Percentiles rank a stretch among this genome's conserved stretches.
phyloP scores from a whole-genome alignment of 2,329 filamentous ascomycete genomes.

The Exophiala lecanii-corni region DNA sequence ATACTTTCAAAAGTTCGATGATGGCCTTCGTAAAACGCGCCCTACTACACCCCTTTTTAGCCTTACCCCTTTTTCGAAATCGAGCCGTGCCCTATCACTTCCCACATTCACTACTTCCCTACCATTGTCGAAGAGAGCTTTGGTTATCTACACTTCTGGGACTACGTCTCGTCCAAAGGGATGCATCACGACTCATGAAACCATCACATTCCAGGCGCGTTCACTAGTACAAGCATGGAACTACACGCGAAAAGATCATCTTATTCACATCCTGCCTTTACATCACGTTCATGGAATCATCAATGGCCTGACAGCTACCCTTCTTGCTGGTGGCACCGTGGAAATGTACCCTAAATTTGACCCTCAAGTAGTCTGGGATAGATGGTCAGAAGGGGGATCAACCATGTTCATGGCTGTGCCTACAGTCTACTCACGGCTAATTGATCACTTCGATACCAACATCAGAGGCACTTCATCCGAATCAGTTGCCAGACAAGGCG shows the following conservation, averaged over 20 bases:
- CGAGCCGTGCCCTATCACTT: conserved; percentile 20
- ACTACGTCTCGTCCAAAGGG: conserved; percentile 28
- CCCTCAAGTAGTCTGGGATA: conserved; percentile 42
- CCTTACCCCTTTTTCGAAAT: conserved; percentile 28
- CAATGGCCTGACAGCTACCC: conserved; percentile 46
- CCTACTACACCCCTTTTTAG: conserved; percentile 31
- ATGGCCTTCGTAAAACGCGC: conserved; percentile 31
- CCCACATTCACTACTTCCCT: conserved; percentile 39
- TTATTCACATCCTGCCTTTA: conserved; percentile 48
- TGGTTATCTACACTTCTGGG: conserved; percentile 29
- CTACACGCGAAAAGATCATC: conserved; percentile 39
- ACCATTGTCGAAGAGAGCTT: conserved; percentile 33
- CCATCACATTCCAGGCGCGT: conserved; percentile 33
- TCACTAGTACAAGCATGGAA: conserved; percentile 36
- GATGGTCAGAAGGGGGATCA: conserved; percentile 38
- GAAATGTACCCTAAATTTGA: conserved; percentile 47
- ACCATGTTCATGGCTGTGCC: conserved; percentile 50
- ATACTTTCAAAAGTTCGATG: conserved; percentile 33
- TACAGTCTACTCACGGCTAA: conserved; percentile 48
- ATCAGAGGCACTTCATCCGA: conserved; percentile 35
- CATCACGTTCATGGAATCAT: conserved; percentile 50
- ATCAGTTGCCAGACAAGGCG: conserved; percentile 27
- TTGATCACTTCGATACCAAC: conserved; percentile 41
- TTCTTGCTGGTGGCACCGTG: conserved; percentile 43
- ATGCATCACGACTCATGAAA: conserved; percentile 41